Base-by-base conservation (phyloP, 352 stramenopile species). In the Globisporangium barbulae region DNA sequence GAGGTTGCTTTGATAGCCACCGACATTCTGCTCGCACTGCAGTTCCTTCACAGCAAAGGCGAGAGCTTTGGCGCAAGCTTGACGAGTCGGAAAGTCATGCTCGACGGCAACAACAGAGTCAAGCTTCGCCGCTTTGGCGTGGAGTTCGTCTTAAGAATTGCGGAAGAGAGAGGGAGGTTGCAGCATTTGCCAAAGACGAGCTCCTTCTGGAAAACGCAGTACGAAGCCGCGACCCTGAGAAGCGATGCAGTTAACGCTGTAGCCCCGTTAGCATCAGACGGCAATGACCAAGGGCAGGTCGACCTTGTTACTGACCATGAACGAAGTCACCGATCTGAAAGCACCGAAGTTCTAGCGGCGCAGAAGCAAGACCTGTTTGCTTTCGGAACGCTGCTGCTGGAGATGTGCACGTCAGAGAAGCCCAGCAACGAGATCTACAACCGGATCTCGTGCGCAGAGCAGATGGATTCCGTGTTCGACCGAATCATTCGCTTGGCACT, bases 71-170 rank as follows among this genome's bases (percentile, higher is more conserved):
- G 78, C 7, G 67, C 68, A 15, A 80, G 70, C 25, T 70, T 91
- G 22, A 89, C 82, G n/a, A 93, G 84, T 69, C 73, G 74, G 17
- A 88, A 87, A 56, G 81, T 91, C 15, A 81, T 91, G 71, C 47
- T 93, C 22, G 61, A 73, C 12, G 64, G 76, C 31, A 37, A 30
- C 7, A 64, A 65, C 2, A 47, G 65, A 3, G 58, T 90, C 48
- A 90, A 89, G 49, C 33, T 91, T 3, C 70, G 82, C 21, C 78
- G 75, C 33, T 88, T 88, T 70, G 73, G 78, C 19, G 44, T 72
- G 3, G 78, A 91, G 59, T 54, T 77, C 42, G 48, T 72, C 7
- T 39, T 55, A 30, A 25, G 13, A 42, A 7, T 17, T 35, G n/a
- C 55, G 17, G 28, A 17, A 12, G 22, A 4, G 0, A 12, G 49